Base-by-base conservation (phyloP, 2,329 filamentous ascomycete genomes). In the Hymenoscyphus infarciens region DNA sequence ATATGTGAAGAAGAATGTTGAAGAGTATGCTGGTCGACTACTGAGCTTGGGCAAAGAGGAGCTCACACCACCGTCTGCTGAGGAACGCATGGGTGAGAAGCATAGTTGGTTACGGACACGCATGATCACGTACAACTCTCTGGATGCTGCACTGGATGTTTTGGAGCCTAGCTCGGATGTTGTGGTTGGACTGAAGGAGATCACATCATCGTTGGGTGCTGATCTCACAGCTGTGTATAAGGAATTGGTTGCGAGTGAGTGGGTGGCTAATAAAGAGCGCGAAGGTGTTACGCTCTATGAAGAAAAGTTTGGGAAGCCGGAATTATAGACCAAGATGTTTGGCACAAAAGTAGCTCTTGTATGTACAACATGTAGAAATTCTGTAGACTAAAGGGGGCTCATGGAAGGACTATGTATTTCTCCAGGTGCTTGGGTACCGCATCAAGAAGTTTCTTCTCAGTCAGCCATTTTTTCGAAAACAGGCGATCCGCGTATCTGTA, bases 391-490 rank as follows among this genome's bases (percentile, higher is more conserved):
- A 38, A 38, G 15, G 19, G 22, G 5, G 16, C 27, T 60, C 31
- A 96, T 68, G 91, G 90, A 76, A 98, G 79, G 66, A 98, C 93
- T 77, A 97, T 96, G 77, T 99, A 98, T 82, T 92, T 97, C 75
- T 90, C 85, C 74, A 98, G 77, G 74, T 91, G 87, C 79, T 91
- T 84, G 6, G 95, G 95, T 74, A 99, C 88, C 53, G 92, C 88
- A 31, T 80, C 84, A 55, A 95, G 76, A 67, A 99, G 79, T 63
- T 89, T 90, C 86, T 98, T 99, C 72, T 87, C 86, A 75, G 87
- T 82, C 69, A 99, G 78, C 95, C 95, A 99, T 76, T 89, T 93
- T 76, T 86, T 86, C 55, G 91, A 96, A 79, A 99, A 99, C 66
- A 99, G 76, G 39, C 95, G 83, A 68, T 99, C 95, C 5, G 95